Base-by-base conservation (phyloP, 176 grass and related monocot species). In the Miscanthus lutarioriparius region DNA sequence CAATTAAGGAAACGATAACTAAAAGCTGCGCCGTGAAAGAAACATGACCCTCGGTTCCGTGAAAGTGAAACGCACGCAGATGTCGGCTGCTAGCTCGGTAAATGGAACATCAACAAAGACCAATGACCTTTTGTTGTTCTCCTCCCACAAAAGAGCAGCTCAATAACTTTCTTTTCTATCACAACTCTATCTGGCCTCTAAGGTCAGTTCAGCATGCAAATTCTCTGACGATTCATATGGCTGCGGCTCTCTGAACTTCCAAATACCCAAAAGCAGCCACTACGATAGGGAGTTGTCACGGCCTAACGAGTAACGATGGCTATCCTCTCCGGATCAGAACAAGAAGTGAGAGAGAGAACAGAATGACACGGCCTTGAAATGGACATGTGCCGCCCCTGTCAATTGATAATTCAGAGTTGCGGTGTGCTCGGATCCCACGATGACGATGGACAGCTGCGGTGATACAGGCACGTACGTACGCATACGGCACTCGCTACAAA, bases 11-110 rank as follows among this genome's bases (percentile, higher is more conserved):
- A 75, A 78, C 74, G n/a, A 66, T 83, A 74, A 80, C 68, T 37
- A 84, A 83, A 86, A 79, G 79, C 73, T 82, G 45, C 67, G 43
- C 13, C 25, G 20, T 43, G 64, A 77, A 82, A 90, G 83, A 44
- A 78, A 90, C 67, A 62, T 39, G 78, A 82, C 72, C 44, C 64
- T 53, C 17, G 27, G 11, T 70, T 66, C 48, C 4, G 48, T 45
- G 37, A 85, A 44, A 59, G 37, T 78, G 47, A 83, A 65, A 71
- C 72, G 30, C 37, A 35, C 19, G 80, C 41, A 45, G 22, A 68
- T 67, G 8, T 47, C 49, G 56, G n/a, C 10, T 15, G 23, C 39
- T 26, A 43, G 13, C 22, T 84, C 48, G 68, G 87, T 48, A 59
- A 75, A 41, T 45, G 28, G 38, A 65, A 17, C 36, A 56, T 79